Evolutionary conservation across 345 rosid genomes (phyloP), one percentile per base, ranked within the genome.

Genomic region (Murraya koenigii): DNA sequence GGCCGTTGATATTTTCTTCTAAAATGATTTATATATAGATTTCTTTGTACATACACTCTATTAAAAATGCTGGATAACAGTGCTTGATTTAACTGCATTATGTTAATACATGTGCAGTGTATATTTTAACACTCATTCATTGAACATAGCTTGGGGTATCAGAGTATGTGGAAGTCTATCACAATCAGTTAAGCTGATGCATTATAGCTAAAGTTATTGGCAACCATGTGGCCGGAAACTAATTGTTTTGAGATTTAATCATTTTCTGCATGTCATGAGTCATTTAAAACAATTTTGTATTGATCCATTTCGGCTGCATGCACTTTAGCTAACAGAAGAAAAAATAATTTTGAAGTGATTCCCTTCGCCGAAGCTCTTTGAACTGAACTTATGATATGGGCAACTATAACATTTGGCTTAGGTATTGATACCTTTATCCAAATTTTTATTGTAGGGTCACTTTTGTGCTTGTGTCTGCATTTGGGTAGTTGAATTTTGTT

Each of bases 211-310:
- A 28, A 44, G 10, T 79, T 65, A 32, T 4, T 23, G 23, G 35
- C 36, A 75, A 56, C 63, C 36, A n/a, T 55, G 72, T 25, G 7
- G 7, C 65, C 75, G 62, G 36, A 60, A 74, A 71, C 72, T 71
- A 32, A 75, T 35, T 30, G 33, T 73, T 74, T 75, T 69, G 63
- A 23, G 61, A 54, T 56, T 71, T 55, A 28, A 28, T 75, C 62
- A 8, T 74, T 71, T 36, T 52, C 8, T 71, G 47, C 44, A 15
- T 54, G 35, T 4, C 62, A 7, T 7, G 3, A 36, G 52, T 72
- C 10, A 56, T 35, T 23, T 36, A 17, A 35, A 35, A 56, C 52
- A 6, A 22, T 72, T 41, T 3, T 7, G 49, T 35, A 25, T 72
- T 56, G 32, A 47, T 55, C 47, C 33, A 52, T 20, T 52, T 71